Percentiles rank a stretch among this genome's conserved stretches.
These are phyloP conservation scores for Hyparrhenia diplandra DNA, from an alignment of 176 grass and related monocot species.

Conservation along the genomic window DNA sequence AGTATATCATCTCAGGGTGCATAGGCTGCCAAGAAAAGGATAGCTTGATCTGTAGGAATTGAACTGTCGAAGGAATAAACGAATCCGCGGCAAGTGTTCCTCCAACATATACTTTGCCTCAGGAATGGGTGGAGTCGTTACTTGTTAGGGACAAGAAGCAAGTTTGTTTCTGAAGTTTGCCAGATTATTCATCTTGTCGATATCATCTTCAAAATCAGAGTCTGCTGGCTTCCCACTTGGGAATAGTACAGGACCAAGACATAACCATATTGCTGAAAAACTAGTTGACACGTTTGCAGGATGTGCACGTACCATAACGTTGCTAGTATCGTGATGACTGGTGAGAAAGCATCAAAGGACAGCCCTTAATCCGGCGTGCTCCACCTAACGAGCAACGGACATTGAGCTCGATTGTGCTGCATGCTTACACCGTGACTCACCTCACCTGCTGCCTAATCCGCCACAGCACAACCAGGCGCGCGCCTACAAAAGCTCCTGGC, in stretches of 20 bases:
- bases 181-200: neutral
- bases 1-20: neutral
- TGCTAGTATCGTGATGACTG: neutral
- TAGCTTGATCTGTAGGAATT: constrained; percentile 44
- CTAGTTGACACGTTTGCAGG: neutral
- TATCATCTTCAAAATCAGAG: neutral
- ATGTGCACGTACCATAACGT: neutral
- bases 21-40: constrained; percentile 51
- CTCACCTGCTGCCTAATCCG: neutral
- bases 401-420: neutral
- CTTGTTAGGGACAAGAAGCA: neutral
- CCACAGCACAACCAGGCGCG: neutral
- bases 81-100: constrained; percentile 7
- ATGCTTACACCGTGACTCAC: constrained; percentile 22
- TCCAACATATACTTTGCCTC: constrained; percentile 23
- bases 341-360: neutral
- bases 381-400: neutral
- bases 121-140: neutral
- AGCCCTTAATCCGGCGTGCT: neutral
- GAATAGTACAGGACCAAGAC: neutral
- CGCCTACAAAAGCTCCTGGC: neutral
- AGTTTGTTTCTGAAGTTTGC: constrained; percentile 22
- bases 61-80: constrained; percentile 23
- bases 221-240: neutral
- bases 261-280: neutral